phyloP scores from a whole-genome alignment of 2,329 filamentous ascomycete species.

The Stenocarpella maydis region DNA sequence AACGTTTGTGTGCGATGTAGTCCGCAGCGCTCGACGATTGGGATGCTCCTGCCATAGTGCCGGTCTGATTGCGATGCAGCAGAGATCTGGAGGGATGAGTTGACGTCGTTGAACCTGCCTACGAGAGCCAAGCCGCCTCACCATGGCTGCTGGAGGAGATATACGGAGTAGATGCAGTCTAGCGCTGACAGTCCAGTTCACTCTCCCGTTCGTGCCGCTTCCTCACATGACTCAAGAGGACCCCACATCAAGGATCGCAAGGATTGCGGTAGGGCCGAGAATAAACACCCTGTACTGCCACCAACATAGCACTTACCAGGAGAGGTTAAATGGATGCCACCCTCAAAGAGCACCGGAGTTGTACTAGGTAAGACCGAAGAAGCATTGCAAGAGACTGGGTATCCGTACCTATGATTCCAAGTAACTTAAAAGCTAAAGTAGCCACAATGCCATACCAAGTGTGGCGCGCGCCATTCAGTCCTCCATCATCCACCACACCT shows the following conservation, averaged over 20 bases:
- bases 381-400: background rate
- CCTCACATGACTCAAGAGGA: too few species aligned
- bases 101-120: background rate
- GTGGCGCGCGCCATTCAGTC: background rate
- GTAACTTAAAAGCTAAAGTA: background rate
- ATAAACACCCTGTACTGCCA: background rate
- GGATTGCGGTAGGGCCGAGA: background rate
- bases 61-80: background rate
- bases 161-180: background rate
- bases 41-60: background rate
- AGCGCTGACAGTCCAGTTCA: background rate
- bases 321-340: too few species aligned
- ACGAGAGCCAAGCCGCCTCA: background rate
- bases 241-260: background rate
- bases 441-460: background rate
- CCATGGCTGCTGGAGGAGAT: too few species aligned
- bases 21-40: background rate
- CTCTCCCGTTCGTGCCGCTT: too few species aligned
- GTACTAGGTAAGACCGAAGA: background rate
- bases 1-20: constrained; percentile 26
- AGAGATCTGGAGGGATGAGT: background rate
- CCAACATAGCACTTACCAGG: too few species aligned
- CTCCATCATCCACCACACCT: constrained; percentile 21
- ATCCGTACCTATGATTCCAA: background rate
- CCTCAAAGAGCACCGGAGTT: too few species aligned